Evolutionary conservation across 495 filamentous ascomycete species (phyloP).

Genomic region (Cladorrhinum samala): DNA sequence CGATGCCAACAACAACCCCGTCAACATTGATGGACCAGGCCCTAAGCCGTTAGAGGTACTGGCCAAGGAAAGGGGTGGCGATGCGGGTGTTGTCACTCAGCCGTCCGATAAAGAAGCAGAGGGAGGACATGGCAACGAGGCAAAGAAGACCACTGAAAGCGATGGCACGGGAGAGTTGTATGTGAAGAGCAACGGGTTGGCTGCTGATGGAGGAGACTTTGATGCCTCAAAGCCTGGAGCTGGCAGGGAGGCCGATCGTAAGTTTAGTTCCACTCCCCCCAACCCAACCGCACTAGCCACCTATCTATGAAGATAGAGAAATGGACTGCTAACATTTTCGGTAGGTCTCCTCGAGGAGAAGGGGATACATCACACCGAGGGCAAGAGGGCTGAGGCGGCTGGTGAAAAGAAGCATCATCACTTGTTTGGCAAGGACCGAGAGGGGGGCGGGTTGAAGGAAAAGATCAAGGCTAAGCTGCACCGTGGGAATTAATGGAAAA

Average conservation of each 20-base stretch:
- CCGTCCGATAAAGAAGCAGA: background rate
- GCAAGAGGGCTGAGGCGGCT: background rate
- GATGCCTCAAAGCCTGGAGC: constrained; percentile 58
- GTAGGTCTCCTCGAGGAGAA: constrained; percentile 40
- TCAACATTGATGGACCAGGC: constrained; percentile 38
- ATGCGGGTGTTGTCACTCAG: constrained; percentile 4
- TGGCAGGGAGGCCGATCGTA: constrained; percentile 59
- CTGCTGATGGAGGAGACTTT: constrained; percentile 60
- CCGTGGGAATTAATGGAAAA: too few species aligned
- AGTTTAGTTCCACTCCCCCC: constrained; percentile 23
- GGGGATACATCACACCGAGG: constrained; percentile 25
- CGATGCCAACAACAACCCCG: constrained; percentile 24
- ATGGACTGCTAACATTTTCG: constrained; percentile 3
- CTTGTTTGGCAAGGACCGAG: constrained; percentile 9
- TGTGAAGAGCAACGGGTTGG: constrained; percentile 47
- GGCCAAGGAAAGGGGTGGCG: constrained; percentile 37
- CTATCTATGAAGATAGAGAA: too few species aligned
- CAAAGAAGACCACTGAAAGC: constrained; percentile 22
- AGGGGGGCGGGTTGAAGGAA: constrained; percentile 34
- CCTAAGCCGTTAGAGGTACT: constrained; percentile 36
- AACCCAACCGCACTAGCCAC: too few species aligned
- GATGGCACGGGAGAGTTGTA: constrained; percentile 53
- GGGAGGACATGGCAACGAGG: constrained; percentile 3
- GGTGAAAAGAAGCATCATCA: background rate
- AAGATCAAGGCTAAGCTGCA: constrained; percentile 46